Percentiles rank a stretch among this genome's conserved stretches.
phyloP scores from a whole-genome alignment of 768 basidiomycete species.

The Boletus rubroflammeus region DNA sequence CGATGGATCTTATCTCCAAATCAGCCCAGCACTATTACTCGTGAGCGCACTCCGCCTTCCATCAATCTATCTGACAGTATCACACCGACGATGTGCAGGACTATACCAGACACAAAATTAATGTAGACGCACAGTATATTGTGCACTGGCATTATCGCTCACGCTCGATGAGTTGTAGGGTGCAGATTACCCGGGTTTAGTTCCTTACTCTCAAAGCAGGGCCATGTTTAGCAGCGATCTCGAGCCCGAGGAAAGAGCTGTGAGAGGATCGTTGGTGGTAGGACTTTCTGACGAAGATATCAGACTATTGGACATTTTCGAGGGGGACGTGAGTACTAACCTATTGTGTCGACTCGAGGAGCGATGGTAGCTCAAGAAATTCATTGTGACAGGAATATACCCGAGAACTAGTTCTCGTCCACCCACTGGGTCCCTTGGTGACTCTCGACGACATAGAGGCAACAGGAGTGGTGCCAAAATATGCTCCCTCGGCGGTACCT shows the following conservation, averaged over 20 bases:
- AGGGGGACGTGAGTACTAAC: conserved; percentile 59
- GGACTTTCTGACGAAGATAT: conserved; percentile 70
- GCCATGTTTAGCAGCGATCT: conserved; percentile 49
- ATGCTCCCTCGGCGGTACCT: conserved; percentile 43
- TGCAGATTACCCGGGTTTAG: conserved; percentile 81
- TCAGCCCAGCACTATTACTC: conserved; percentile 71
- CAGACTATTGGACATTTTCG: conserved; percentile 70
- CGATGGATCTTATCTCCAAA: conserved; percentile 56
- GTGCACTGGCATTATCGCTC: not conserved
- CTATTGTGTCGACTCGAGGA: not conserved
- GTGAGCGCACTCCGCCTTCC: conserved; percentile 38
- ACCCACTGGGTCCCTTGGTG: conserved; percentile 49
- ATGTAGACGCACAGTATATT: conserved; percentile 36
- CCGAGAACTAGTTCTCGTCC: conserved; percentile 49
- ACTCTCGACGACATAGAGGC: conserved; percentile 24
- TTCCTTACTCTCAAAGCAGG: conserved; percentile 53
- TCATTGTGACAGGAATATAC: conserved; percentile 61
- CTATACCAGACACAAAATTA: conserved; percentile 78
- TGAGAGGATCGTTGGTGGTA: conserved; percentile 74
- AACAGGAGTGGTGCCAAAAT: conserved; percentile 36
- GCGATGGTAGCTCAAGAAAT: not conserved
- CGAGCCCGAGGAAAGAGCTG: conserved; percentile 58
- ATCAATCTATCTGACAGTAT: not conserved
- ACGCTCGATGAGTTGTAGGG: conserved; percentile 33
- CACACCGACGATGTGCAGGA: conserved; percentile 40